These are phyloP conservation scores for Plantago rigida DNA, from an alignment of 305 asterid species.

Conservation along the genomic window DNA sequence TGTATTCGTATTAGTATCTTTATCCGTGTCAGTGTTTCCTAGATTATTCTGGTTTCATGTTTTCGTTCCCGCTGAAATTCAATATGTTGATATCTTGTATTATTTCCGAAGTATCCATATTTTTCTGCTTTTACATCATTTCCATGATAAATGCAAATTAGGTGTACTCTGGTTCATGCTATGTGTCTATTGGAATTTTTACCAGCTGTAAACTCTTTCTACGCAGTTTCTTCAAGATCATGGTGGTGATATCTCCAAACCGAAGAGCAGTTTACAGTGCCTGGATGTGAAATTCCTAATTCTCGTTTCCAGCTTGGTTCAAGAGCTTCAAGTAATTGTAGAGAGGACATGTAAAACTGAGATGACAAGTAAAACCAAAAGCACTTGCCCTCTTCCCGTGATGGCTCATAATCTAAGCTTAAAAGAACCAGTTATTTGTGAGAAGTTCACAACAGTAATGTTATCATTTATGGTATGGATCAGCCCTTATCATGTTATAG, in stretches of 20 bases:
- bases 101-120: too few relatives aligned
- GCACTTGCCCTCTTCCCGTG: slow-evolving; percentile 29
- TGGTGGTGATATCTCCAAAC: slow-evolving; percentile 44
- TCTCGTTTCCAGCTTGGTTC: slow-evolving; percentile 61
- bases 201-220: slow-evolving; percentile 17
- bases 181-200: slow-evolving; percentile 21
- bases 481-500: slow-evolving; percentile 15
- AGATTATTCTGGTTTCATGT: too few relatives aligned
- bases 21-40: too few relatives aligned
- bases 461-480: slow-evolving; percentile 51
- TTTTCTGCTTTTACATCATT: too few relatives aligned
- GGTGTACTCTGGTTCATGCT: slow-evolving; percentile 6
- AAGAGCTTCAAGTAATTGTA: slow-evolving; percentile 58
- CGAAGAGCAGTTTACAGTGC: slow-evolving; percentile 39
- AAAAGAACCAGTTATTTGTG: slow-evolving; percentile 37
- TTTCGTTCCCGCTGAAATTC: too few relatives aligned
- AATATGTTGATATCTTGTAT: too few relatives aligned
- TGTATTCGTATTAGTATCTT: too few relatives aligned
- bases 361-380: slow-evolving; percentile 33
- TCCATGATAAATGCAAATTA: background rate
- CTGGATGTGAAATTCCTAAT: slow-evolving; percentile 63
- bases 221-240: slow-evolving; percentile 56
- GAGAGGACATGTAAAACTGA: slow-evolving; percentile 38
- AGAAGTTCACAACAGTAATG: slow-evolving; percentile 40
- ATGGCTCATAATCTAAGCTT: slow-evolving; percentile 28